Percentiles rank a stretch among this genome's conserved stretches.
Evolutionary conservation across 2,329 filamentous ascomycete genomes (phyloP).

Genomic region (Paraphaeosphaeria sporulosa): DNA sequence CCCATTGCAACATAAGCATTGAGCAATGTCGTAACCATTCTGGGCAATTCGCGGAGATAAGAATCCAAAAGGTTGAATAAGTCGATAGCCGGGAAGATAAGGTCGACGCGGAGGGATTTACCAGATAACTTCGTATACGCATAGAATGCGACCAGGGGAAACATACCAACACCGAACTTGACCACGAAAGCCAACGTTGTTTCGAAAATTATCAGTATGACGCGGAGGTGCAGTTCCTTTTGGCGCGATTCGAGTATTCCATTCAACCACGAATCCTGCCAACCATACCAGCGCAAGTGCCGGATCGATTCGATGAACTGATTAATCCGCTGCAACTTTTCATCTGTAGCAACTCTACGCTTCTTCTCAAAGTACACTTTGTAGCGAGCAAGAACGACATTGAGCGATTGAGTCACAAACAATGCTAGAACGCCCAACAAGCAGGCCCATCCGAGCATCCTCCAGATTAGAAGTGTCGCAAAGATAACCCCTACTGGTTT

Average conservation of each 20-base stretch:
- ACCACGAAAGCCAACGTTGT: slow-evolving; percentile 74
- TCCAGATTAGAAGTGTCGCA: slow-evolving; percentile 76
- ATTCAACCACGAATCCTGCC: slow-evolving; percentile 77
- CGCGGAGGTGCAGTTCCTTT: slow-evolving; percentile 70
- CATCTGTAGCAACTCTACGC: slow-evolving; percentile 77
- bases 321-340: slow-evolving; percentile 78
- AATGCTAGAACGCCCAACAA: slow-evolving; percentile 76
- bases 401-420: slow-evolving; percentile 72
- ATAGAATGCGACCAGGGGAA: slow-evolving; percentile 82
- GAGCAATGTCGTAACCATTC: slow-evolving; percentile 76
- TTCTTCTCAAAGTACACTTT: slow-evolving; percentile 74
- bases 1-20: slow-evolving; percentile 84
- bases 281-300: slow-evolving; percentile 82
- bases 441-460: slow-evolving; percentile 81
- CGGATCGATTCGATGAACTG: slow-evolving; percentile 89
- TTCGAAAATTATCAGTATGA: slow-evolving; percentile 69
- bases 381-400: slow-evolving; percentile 70
- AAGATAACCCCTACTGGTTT: slow-evolving; percentile 80
- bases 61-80: slow-evolving; percentile 79
- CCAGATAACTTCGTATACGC: slow-evolving; percentile 78
- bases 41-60: slow-evolving; percentile 77
- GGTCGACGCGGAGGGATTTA: slow-evolving; percentile 74
- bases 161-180: slow-evolving; percentile 73
- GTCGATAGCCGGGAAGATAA: slow-evolving; percentile 86
- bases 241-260: slow-evolving; percentile 73